Percentiles rank a stretch among this genome's conserved stretches.
These are phyloP conservation scores for Aspergillus novoparasiticus DNA, from an alignment of 2,329 filamentous ascomycete species.

Conservation along the genomic window DNA sequence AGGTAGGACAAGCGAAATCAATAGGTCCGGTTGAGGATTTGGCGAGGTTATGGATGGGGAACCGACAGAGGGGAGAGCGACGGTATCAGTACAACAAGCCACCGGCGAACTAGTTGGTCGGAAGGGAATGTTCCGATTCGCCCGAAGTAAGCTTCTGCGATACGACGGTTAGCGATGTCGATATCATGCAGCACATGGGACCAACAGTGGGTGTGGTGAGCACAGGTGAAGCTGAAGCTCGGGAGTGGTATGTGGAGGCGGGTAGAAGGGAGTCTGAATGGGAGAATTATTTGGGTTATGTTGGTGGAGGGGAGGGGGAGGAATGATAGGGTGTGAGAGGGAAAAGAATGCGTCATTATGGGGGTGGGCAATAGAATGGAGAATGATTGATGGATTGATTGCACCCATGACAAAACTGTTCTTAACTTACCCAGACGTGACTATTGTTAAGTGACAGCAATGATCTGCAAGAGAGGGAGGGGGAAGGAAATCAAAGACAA, in stretches of 20 bases:
- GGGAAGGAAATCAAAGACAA: not conserved
- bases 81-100: slow-evolving; percentile 17
- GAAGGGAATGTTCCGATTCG: slow-evolving; percentile 30
- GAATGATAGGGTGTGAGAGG: slow-evolving; percentile 6
- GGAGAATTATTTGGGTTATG: slow-evolving; percentile 21
- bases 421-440: slow-evolving; percentile 1
- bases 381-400: not conserved
- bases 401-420: not conserved
- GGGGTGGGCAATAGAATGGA: slow-evolving; percentile 19
- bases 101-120: slow-evolving; percentile 23
- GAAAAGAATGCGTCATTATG: slow-evolving; percentile 42
- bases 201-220: not conserved
- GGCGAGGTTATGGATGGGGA: slow-evolving; percentile 16
- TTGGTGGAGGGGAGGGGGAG: slow-evolving; percentile 18
- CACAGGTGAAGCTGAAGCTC: slow-evolving; percentile 5
- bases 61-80: slow-evolving; percentile 12
- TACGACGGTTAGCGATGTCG: slow-evolving; percentile 20
- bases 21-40: slow-evolving; percentile 13
- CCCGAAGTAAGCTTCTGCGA: slow-evolving; percentile 19
- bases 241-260: slow-evolving; percentile 28
- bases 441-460: not conserved
- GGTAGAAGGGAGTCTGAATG: slow-evolving; percentile 19
- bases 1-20: slow-evolving; percentile 6
- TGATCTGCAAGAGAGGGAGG: slow-evolving; percentile 8
- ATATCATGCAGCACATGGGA: slow-evolving; percentile 3